Conservation (phyloP, 1,139 yeast genomes). For the Pneumocystis carinii region DNA sequence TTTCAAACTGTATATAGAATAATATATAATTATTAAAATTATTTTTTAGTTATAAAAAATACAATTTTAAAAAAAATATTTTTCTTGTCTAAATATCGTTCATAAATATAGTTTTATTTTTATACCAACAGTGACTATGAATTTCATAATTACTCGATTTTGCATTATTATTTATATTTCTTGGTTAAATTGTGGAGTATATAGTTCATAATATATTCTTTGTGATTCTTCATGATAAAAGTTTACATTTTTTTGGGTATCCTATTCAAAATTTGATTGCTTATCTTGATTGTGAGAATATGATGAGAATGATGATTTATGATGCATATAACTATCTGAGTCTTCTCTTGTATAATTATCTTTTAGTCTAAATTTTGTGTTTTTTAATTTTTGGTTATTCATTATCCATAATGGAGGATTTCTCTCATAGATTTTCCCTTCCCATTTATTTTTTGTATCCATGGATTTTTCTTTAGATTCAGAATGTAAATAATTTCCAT, state of each 20-base stretch:
- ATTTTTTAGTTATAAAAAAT: background rate
- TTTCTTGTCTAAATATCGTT: background rate
- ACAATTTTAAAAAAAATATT: background rate
- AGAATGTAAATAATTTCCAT: background rate
- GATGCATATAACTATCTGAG: background rate
- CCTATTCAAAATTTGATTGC: background rate
- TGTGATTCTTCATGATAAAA: background rate
- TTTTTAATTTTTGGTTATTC: background rate
- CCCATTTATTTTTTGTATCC: background rate
- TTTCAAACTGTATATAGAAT: background rate
- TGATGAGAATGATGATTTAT: background rate
- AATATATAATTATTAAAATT: background rate
- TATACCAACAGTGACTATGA: background rate
- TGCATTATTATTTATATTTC: background rate
- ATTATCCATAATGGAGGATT: background rate
- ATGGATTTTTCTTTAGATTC: background rate
- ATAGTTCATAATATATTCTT: background rate
- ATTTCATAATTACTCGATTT: background rate
- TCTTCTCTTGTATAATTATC: background rate
- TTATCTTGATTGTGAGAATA: background rate
- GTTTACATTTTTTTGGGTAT: background rate
- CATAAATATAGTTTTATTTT: background rate
- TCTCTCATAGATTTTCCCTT: background rate
- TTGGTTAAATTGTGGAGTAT: background rate
- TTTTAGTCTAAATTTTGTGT: background rate